phyloP scores from a whole-genome alignment of 2,329 filamentous ascomycete genomes.

The Fusarium veterinarium region DNA sequence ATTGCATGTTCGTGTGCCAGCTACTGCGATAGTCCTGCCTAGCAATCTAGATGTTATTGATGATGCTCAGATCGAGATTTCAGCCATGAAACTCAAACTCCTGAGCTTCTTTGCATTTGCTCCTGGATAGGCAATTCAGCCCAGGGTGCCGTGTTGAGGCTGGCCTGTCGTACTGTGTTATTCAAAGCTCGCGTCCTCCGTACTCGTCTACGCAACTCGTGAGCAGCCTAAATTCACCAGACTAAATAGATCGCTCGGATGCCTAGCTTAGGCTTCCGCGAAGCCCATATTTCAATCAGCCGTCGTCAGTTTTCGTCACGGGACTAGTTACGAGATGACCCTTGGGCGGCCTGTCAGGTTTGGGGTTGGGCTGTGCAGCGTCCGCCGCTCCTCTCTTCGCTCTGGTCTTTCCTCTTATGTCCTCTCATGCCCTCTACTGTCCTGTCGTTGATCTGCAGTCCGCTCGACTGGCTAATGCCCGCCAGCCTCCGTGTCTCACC shows the following conservation, averaged over 20 bases:
- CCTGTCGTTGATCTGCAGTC: constrained; percentile 21
- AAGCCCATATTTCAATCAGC: constrained; percentile 30
- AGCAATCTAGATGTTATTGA: background rate
- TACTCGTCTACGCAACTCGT: constrained; percentile 9
- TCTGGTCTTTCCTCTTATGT: background rate
- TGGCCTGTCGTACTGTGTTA: constrained; percentile 27
- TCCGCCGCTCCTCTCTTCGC: constrained; percentile 9
- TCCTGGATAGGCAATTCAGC: constrained; percentile 1
- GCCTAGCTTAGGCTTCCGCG: constrained; percentile 29
- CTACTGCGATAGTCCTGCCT: constrained; percentile 2
- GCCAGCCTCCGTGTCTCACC: constrained; percentile 15
- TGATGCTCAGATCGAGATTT: constrained; percentile 17
- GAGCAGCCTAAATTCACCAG: constrained; percentile 17
- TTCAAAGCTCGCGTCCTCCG: background rate
- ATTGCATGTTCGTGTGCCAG: background rate
- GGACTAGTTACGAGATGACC: constrained; percentile 23
- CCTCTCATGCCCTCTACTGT: constrained; percentile 11
- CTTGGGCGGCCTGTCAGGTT: constrained; percentile 23
- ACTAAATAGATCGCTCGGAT: constrained; percentile 21
- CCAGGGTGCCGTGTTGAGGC: constrained; percentile 17
- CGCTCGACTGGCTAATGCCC: constrained; percentile 23
- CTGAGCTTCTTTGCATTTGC: background rate
- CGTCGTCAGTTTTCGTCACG: constrained; percentile 19
- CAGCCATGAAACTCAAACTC: constrained; percentile 18
- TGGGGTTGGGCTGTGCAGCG: constrained; percentile 5